Conservation (phyloP, 83 land plant genomes). For the Thuja plicata region DNA sequence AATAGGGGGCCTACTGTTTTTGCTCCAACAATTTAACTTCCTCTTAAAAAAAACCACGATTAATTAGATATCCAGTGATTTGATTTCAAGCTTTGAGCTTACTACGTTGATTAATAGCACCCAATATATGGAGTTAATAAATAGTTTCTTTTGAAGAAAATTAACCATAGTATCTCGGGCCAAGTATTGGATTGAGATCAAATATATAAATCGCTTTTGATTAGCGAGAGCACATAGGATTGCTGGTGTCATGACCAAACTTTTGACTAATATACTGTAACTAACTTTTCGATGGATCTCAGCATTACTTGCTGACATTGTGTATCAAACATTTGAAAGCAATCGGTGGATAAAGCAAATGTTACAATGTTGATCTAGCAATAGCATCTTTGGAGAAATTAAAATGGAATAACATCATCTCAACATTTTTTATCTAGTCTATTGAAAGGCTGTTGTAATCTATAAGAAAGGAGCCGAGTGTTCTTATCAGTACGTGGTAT, state of each 20-base stretch:
- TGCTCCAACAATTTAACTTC: not conserved
- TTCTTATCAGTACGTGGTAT: not conserved
- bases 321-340: not conserved
- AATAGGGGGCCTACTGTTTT: not conserved
- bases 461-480: not conserved
- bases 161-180: not conserved
- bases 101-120: not conserved
- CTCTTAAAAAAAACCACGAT: not conserved
- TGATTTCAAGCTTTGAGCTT: not conserved
- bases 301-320: not conserved
- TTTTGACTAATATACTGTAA: not conserved
- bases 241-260: not conserved
- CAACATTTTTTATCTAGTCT: not conserved
- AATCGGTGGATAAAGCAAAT: not conserved
- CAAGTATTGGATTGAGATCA: not conserved
- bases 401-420: not conserved
- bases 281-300: not conserved
- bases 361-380: not conserved
- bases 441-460: not conserved
- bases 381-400: not conserved
- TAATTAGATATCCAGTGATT: not conserved
- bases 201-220: not conserved
- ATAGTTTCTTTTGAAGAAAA: not conserved
- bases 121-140: not conserved
- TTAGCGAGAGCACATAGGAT: not conserved